Evolutionary conservation across 495 filamentous ascomycete species (phyloP), one percentile per base, ranked within the genome.

Genomic region (Patellaria atrata): DNA sequence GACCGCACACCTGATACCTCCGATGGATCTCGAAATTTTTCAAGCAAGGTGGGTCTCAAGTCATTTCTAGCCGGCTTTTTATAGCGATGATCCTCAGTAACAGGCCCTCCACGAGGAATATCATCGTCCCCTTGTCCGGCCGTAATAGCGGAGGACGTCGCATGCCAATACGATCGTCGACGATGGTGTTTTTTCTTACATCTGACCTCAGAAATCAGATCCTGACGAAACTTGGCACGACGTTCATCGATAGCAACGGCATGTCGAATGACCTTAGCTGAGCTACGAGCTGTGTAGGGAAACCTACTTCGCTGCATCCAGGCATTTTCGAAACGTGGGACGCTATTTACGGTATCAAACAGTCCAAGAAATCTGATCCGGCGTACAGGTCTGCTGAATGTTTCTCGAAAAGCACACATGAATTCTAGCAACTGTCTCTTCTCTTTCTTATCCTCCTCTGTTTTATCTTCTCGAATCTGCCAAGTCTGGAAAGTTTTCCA

Each of bases 401-500:
- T 89, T 47, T 86, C 80, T 15, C 82, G 74, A 56, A 92, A 92
- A 0, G 73, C 76, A 40, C 76, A 77, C 73, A 89, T 77, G 44
- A 77, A 89, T 4, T 66, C 48, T 47, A 81, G 82, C 55, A 85
- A 73, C 35, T 73, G 62, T 21, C 71, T 69, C 34, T 73, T 71
- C 17, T 75, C 64, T 42, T 68, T 61, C 22, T 64, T 65, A 0
- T 75, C 67, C 27, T 73, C 60, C 11, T 65, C 59, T 0, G 62
- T 63, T 30, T 63, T 62, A 5, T 67, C 68, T 15, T 68, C 60
- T 0, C 82, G 70, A 41, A 71, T 69, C 52, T 91, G 78, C 82
- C 82, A 92, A 40, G 75, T 78, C 29, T 76, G 68, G 43, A 91
- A 92, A 0, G 82, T 82, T 57, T 86, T 85, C 82, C 82, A 89